Percentiles rank a stretch among this genome's conserved stretches.
Evolutionary conservation across 495 filamentous ascomycete species (phyloP).

Genomic region (Neurospora tetrasperma): DNA sequence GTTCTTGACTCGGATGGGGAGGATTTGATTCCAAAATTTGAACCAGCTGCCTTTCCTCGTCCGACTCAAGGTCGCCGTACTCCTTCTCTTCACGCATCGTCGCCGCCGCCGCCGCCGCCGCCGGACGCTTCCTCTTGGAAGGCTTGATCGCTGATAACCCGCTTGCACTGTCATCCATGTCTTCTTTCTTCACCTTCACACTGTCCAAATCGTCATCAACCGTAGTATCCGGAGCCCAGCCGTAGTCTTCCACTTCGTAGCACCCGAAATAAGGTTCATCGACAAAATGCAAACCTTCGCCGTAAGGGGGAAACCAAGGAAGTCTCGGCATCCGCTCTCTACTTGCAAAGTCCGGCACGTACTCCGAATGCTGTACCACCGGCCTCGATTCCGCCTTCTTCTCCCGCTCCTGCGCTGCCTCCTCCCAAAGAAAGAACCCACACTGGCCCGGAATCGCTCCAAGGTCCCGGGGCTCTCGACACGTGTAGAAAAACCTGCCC

Average conservation of each 20-base stretch:
- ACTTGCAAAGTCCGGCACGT: not conserved
- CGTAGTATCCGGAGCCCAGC: not conserved
- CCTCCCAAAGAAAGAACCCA: constrained; percentile 62
- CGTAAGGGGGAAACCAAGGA: not conserved
- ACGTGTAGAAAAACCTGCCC: constrained; percentile 60
- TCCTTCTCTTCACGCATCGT: constrained; percentile 3
- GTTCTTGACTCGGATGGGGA: not conserved
- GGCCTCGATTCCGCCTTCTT: constrained; percentile 33
- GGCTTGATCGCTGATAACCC: not conserved
- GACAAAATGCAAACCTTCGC: not conserved
- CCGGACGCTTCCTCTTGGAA: constrained; percentile 1
- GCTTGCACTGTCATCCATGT: not conserved
- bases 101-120: not conserved
- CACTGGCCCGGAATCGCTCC: constrained; percentile 31
- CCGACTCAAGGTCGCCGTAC: constrained; percentile 6
- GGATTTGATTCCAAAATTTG: not conserved
- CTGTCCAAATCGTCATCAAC: not conserved
- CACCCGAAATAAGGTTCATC: not conserved
- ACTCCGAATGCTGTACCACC: not conserved
- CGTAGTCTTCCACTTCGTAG: not conserved
- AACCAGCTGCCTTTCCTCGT: constrained; percentile 10
- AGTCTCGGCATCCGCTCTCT: not conserved
- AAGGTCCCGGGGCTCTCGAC: constrained; percentile 22
- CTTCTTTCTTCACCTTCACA: not conserved
- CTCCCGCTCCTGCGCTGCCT: constrained; percentile 50